Evolutionary conservation across 2,329 filamentous ascomycete species (phyloP).

Genomic region (Botrytis tulipae): DNA sequence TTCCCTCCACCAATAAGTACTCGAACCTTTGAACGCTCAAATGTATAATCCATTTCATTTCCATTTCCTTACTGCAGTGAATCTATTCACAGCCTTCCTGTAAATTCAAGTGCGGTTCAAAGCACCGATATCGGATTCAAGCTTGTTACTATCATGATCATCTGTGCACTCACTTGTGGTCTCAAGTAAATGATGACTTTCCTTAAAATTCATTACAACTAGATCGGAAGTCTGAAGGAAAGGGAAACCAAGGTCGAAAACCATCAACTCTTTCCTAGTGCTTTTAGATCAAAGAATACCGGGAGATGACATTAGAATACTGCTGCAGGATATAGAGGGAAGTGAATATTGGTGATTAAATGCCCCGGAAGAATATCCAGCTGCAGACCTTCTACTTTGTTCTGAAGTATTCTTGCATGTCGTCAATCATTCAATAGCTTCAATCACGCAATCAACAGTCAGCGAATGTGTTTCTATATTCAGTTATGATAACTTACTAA

Average conservation of each 20-base stretch:
- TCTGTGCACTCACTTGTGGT: neutral
- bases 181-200: neutral
- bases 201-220: neutral
- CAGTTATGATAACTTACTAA: neutral
- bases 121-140: neutral
- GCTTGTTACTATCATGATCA: neutral
- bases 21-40: neutral
- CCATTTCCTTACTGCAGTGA: neutral
- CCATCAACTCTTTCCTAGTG: neutral
- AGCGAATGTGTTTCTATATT: neutral
- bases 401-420: neutral
- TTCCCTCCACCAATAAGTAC: neutral
- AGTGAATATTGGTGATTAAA: neutral
- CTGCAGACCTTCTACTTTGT: neutral
- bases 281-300: fast-evolving
- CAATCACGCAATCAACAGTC: neutral
- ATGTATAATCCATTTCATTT: neutral
- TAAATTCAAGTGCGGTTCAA: neutral
- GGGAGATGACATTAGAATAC: fast-evolving
- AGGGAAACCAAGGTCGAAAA: neutral
- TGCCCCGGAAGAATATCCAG: neutral
- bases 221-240: neutral
- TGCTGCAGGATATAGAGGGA: neutral
- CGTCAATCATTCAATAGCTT: neutral
- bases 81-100: neutral